These are phyloP conservation scores for Beta corolliflora DNA, from an alignment of 179 eudicot species.

Conservation along the genomic window DNA sequence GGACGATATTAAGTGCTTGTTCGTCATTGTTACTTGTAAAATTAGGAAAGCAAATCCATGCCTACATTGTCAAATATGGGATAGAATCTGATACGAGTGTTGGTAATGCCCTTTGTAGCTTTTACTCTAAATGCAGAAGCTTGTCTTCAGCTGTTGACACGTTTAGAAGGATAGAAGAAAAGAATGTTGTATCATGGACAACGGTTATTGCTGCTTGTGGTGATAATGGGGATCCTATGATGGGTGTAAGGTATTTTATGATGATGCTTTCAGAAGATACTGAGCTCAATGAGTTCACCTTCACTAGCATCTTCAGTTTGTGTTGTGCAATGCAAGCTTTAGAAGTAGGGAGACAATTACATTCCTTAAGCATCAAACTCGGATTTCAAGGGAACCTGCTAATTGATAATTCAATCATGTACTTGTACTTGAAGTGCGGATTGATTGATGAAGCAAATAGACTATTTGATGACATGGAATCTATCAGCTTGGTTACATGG, in stretches of 20 bases:
- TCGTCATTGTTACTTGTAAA: slow-evolving; percentile 43
- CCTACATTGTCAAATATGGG: slow-evolving; percentile 53
- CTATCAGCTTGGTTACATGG: slow-evolving; percentile 64
- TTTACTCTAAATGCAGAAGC: slow-evolving; percentile 56
- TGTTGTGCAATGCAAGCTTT: slow-evolving; percentile 60
- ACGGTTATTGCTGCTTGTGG: slow-evolving; percentile 63
- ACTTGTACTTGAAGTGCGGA: slow-evolving; percentile 70
- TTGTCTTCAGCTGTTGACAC: slow-evolving; percentile 50
- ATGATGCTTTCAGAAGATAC: slow-evolving; percentile 57
- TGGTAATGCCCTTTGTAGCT: slow-evolving; percentile 64
- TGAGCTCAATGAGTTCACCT: slow-evolving; percentile 65
- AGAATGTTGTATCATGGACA: slow-evolving; percentile 84
- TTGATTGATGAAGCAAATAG: slow-evolving; percentile 50
- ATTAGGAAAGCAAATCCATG: slow-evolving; percentile 71
- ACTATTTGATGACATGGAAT: slow-evolving; percentile 56
- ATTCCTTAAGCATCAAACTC: slow-evolving; percentile 60
- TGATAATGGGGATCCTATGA: slow-evolving; percentile 55
- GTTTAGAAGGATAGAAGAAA: slow-evolving; percentile 53
- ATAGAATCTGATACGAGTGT: slow-evolving; percentile 55
- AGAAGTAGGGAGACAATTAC: slow-evolving; percentile 57
- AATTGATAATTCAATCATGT: slow-evolving; percentile 65
- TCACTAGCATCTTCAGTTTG: slow-evolving; percentile 64
- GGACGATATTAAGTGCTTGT: slow-evolving; percentile 59
- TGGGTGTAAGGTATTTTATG: slow-evolving; percentile 56
- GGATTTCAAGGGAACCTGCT: slow-evolving; percentile 50